phyloP scores from a whole-genome alignment of 2,329 filamentous ascomycete genomes.

The Aspergillus sergii region DNA sequence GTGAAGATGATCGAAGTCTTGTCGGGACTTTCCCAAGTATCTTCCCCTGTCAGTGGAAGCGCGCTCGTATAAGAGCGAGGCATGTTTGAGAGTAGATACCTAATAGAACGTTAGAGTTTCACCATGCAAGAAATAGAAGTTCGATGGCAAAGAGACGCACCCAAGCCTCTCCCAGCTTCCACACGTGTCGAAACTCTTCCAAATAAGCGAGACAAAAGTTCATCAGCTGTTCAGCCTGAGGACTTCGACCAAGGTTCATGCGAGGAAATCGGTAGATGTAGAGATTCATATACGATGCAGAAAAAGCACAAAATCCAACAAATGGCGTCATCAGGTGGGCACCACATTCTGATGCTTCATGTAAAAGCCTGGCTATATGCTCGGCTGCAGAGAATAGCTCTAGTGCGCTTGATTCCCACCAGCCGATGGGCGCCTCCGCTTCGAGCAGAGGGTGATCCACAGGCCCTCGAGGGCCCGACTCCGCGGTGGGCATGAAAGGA shows the following conservation, averaged over 20 bases:
- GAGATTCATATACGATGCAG: constrained; percentile 1
- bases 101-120: neutral
- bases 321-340: constrained; percentile 1
- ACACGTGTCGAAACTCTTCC: constrained; percentile 1
- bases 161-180: constrained; percentile 6
- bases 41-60: neutral
- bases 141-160: neutral
- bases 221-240: neutral
- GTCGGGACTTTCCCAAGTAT: constrained; percentile 1
- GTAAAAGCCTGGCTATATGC: neutral
- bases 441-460: constrained; percentile 1
- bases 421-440: constrained; percentile 1
- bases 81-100: neutral
- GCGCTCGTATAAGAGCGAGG: neutral
- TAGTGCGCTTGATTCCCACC: constrained; percentile 4
- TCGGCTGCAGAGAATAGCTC: neutral
- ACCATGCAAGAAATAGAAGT: neutral
- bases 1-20: constrained; percentile 2
- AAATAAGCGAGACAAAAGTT: constrained; percentile 3
- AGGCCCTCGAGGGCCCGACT: neutral
- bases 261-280: constrained; percentile 3
- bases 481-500: neutral
- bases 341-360: constrained; percentile 5
- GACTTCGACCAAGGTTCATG: constrained; percentile 4
- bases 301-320: constrained; percentile 4